These are phyloP conservation scores for Xylaria hypoxylon DNA, from an alignment of 2,329 filamentous ascomycete species.

Conservation along the genomic window DNA sequence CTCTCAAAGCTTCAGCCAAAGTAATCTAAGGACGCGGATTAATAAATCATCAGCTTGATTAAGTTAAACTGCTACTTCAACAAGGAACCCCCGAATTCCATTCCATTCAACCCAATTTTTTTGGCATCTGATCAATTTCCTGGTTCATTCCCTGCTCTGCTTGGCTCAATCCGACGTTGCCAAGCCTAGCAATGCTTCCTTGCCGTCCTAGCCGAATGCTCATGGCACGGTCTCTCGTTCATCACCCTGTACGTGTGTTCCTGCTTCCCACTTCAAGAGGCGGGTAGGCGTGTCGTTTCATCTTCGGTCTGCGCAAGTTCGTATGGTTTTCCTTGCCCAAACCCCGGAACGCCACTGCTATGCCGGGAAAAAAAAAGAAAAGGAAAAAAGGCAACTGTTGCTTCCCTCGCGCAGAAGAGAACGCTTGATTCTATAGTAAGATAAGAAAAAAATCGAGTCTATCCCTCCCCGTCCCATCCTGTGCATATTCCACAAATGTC, in stretches of 20 bases:
- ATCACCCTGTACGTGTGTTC: conserved; percentile 1
- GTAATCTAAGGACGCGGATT: not conserved
- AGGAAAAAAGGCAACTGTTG: not conserved
- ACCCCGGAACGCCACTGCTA: conserved; percentile 41
- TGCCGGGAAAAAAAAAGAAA: conserved; percentile 29
- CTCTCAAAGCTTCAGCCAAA: not conserved
- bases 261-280: conserved; percentile 3
- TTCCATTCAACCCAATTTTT: not conserved
- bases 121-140: conserved; percentile 20
- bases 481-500: not conserved
- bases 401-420: not conserved
- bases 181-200: not conserved
- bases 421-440: conserved; percentile 27
- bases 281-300: not conserved
- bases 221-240: not conserved
- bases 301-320: conserved; percentile 3
- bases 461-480: not conserved
- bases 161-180: conserved; percentile 1
- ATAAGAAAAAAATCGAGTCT: not conserved
- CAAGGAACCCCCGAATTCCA: not conserved
- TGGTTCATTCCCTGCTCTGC: not conserved
- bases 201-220: conserved; percentile 8
- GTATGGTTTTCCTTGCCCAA: conserved; percentile 3
- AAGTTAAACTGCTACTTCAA: conserved; percentile 1
- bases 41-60: conserved; percentile 10